These are phyloP conservation scores for Carex parvula DNA, from an alignment of 176 grass and related monocot species.

Conservation along the genomic window DNA sequence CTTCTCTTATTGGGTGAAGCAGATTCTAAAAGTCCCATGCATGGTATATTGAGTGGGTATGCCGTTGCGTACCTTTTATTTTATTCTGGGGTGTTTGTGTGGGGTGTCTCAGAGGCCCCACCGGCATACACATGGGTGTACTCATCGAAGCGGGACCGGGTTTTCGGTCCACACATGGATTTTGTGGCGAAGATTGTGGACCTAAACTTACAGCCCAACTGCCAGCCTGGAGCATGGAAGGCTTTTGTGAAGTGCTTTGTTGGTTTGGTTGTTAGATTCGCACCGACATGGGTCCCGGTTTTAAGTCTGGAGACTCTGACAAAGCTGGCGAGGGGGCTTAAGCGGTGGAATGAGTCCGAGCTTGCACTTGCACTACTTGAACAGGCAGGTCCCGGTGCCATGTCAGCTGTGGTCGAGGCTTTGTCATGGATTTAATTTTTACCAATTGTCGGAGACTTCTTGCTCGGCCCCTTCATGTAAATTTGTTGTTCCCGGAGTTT, in stretches of 20 bases:
- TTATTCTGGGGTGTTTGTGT: conserved; percentile 23
- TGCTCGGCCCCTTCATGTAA: neutral
- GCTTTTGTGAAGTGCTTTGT: conserved; percentile 21
- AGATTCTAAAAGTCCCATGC: conserved; percentile 34
- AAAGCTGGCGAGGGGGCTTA: conserved; percentile 18
- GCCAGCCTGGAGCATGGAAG: conserved; percentile 27
- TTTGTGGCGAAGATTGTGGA: conserved; percentile 15
- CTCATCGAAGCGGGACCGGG: conserved; percentile 8
- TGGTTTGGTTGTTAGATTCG: conserved; percentile 20
- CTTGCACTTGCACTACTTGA: conserved; percentile 21
- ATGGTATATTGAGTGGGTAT: conserved; percentile 53
- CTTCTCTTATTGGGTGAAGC: conserved; percentile 54
- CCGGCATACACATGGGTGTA: conserved; percentile 20
- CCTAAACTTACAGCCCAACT: neutral
- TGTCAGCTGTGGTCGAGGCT: conserved; percentile 22
- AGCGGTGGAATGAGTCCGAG: conserved; percentile 25
- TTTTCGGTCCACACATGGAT: conserved; percentile 22
- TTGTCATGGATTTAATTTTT: conserved; percentile 12
- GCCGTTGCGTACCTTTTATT: conserved; percentile 55
- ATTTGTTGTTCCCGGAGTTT: neutral
- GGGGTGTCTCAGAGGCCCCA: conserved; percentile 14
- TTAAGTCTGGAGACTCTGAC: conserved; percentile 17
- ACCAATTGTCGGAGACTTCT: neutral
- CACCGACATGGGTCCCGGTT: neutral
- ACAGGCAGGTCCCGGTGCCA: conserved; percentile 15